Evolutionary conservation across 2,329 filamentous ascomycete species (phyloP), one percentile per base, ranked within the genome.

Genomic region (Phyllachora maydis): DNA sequence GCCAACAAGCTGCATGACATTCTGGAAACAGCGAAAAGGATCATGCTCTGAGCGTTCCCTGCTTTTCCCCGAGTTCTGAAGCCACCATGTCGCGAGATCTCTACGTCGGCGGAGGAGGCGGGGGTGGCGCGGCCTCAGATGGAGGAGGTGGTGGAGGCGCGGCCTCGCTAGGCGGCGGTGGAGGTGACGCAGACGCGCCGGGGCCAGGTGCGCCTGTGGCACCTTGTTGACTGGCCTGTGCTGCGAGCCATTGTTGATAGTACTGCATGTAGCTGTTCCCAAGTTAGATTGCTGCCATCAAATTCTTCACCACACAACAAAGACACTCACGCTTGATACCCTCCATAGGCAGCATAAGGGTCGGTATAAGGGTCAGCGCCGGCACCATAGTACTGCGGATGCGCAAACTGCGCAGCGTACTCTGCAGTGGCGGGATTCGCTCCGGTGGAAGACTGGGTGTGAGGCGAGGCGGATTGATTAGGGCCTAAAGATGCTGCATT

Each of bases 321-420:
- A n/a, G n/a, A n/a, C n/a, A n/a, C n/a, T n/a, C n/a, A n/a, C n/a
- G 74, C 76, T 35, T 72, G 65, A 47, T 88, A 93, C 26, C 85
- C 85, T 31, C 85, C 85, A 36, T 88, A 93, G 6, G 77, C 70
- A 19, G 81, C 81, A 44, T 93, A 93, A 0, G 83, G 85, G 39
- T 93, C 39, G 14, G 25, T 21, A 14, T 25, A 23, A n/a, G n/a
- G n/a, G n/a, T n/a, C n/a, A n/a, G 29, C 35, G 21, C n/a, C n/a
- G n/a, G 50, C 52, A 31, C 59, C 60, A 30, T 83, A 85, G 46
- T 90, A 88, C 43, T 82, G 74, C 3, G 77, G 88, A 42, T 82
- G 74, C 3, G 77, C 73, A 43, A 90, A 90, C 40, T 85, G 76
- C 11, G 74, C 68, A 24, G 67, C 67, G 43, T 88, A 88, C 37